Conservation (phyloP, 2,329 filamentous ascomycete species). For the Colletotrichum noveboracense region DNA sequence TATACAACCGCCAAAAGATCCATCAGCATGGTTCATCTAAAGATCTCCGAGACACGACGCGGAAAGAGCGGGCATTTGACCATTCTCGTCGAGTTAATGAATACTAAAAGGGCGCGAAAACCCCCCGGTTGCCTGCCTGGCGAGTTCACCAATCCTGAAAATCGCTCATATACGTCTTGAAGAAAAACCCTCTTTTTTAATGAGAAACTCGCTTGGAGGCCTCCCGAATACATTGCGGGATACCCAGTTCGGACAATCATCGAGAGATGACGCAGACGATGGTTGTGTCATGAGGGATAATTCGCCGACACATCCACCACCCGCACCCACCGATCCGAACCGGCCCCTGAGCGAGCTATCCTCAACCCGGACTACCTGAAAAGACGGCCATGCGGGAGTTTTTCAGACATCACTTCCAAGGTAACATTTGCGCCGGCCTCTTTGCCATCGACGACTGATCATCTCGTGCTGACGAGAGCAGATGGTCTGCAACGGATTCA, state of each 20-base stretch:
- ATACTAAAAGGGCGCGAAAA: not conserved
- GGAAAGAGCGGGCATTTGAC: not conserved
- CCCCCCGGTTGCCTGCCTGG: not conserved
- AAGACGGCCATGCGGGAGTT: not conserved
- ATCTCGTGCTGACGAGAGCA: not conserved
- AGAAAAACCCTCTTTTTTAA: not conserved
- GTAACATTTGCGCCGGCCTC: not conserved
- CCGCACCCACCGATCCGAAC: not conserved
- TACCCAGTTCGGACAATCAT: not conserved
- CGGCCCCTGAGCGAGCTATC: not conserved
- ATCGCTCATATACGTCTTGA: not conserved
- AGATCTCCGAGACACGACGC: not conserved
- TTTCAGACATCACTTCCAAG: not conserved
- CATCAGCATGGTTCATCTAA: not conserved
- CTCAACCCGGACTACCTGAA: not conserved
- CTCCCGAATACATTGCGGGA: not conserved
- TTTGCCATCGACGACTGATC: not conserved
- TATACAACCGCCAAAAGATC: not conserved
- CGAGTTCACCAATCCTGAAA: not conserved
- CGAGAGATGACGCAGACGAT: not conserved
- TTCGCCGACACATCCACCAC: not conserved
- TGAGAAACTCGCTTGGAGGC: not conserved
- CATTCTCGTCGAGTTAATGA: not conserved
- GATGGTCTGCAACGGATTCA: not conserved
- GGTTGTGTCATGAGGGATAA: not conserved